Base-by-base conservation (phyloP, 441 rosid species). In the Geranium incanum region DNA sequence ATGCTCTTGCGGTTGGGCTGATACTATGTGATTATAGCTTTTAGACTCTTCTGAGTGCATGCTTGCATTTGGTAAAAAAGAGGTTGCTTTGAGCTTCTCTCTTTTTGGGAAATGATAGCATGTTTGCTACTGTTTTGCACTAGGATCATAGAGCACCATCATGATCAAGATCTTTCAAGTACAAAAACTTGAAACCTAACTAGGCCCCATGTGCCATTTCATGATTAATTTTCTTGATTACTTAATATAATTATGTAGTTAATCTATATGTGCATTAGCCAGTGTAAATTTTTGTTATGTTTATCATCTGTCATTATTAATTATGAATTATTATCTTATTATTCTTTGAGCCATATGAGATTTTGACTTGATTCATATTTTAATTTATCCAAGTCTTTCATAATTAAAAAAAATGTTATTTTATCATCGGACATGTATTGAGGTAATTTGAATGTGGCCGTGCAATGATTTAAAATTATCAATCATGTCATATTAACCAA, bases 1-100 rank as follows among this genome's bases (percentile, higher is more conserved):
- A 28, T 28, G 33, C 33, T 76, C 66, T 55, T 72, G 63, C 65
- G 72, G 77, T 19, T 9, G 75, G 77, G 78, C 68, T 75, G 77
- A 67, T 75, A 70, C 43, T 39, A 39, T 39, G 8, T 4, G 43
- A 39, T 39, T 39, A 7, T 7, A 39, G 43, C 43, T 7, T 7
- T 39, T 4, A 7, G 6, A 4, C 8, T 39, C 8, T 7, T 39
- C 1, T 39, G 43, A 39, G 43, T 7, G 5, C 43, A 7, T 39
- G 33, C 33, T 28, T 28, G 33, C 33, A 28, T 28, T 1, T 28
- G 33, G 33, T 28, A 28, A 28, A 2, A 28, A 28, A 28, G 33
- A 28, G 33, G 33, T 28, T 28, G 33, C 33, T 28, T 28, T 28
- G 33, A 28, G 33, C 33, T 28, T 28, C 33, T 45, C 52, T 45